Base-by-base conservation (phyloP, 1,139 yeast genomes). In the Candida albicans region DNA sequence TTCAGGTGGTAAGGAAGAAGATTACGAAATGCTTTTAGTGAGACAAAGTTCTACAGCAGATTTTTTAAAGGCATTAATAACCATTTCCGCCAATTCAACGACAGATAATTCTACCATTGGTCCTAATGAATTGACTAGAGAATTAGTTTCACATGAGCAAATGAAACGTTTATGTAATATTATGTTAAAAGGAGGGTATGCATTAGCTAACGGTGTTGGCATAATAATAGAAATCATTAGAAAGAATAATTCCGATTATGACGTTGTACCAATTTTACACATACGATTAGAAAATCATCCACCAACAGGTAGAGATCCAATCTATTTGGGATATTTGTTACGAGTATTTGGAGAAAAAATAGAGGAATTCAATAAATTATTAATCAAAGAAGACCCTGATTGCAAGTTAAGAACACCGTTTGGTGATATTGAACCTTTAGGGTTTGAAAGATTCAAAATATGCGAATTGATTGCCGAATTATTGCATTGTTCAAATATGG, bases 401-500 rank as follows among this genome's bases (percentile, higher is more conserved):
- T 40, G 51, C 14, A 59, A 54, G 44, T 63, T 89, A 51, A 75
- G 79, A 48, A 88, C 96, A 4, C 73, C 75, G 2, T 68, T 70
- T 54, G 79, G 79, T 6, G 74, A 69, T 49, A 73, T 73, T 39
- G 95, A 88, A 64, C 99, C 99, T 1, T 70, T 93, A 33, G 99
- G 99, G 0, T 91, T 91, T 65, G 98, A 93, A 67, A 75, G 98
- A 53, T 93, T 95, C 67, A 88, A 91, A 62, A 87, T 93, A 41
- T 93, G 97, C 62, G 99, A 95, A 67, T 74, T 93, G 51, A 82
- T 93, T 50, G 99, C 99, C 0, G 99, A 93, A 62, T 74, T 93
- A 41, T 75, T 93, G 46, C 99, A 93, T 65, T 93, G 99, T 60
- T 89, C 97, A 24, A 93, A 93, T 64, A 95, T 95, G 99, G 95